A percentile compares a stretch with the other conserved stretches of the same genome.
These are phyloP conservation scores for Stagonosporopsis tanaceti DNA, from an alignment of 2,329 filamentous ascomycete species.

Conservation along the genomic window DNA sequence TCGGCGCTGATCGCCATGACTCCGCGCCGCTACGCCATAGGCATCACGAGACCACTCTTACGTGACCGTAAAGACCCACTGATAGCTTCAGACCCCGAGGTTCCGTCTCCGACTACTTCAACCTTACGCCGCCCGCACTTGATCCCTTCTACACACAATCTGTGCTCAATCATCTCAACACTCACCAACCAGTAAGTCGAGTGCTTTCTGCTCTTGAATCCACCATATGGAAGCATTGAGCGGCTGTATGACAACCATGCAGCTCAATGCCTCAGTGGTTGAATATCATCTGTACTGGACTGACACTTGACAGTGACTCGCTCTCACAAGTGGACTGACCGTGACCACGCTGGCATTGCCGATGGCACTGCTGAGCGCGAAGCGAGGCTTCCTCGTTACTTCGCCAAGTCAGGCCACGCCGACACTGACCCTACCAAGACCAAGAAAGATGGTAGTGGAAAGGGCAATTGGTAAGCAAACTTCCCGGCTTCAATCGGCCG, in stretches of 20 bases:
- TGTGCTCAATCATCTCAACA: conserved; percentile 23
- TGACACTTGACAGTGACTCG: conserved; percentile 78
- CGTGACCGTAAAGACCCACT: conserved; percentile 35
- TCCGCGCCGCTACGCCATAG: conserved; percentile 21
- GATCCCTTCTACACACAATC: conserved; percentile 27
- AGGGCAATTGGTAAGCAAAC: conserved; percentile 84
- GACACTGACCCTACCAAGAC: conserved; percentile 88
- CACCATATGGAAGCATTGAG: conserved; percentile 8
- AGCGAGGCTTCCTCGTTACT: conserved; percentile 87
- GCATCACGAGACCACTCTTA: conserved; percentile 44
- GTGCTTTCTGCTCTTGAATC: background rate
- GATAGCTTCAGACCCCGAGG: conserved; percentile 35
- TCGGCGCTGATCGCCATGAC: conserved; percentile 37
- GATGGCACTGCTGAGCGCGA: conserved; percentile 74
- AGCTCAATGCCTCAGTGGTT: background rate
- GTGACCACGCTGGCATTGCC: conserved; percentile 81
- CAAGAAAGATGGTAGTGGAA: conserved; percentile 95
- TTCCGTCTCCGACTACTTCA: conserved; percentile 41
- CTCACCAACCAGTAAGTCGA: conserved; percentile 43
- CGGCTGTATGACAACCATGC: background rate
- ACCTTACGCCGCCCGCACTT: conserved; percentile 30
- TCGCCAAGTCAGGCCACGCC: conserved; percentile 83
- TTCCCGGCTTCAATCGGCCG: background rate
- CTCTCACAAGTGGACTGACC: conserved; percentile 94
- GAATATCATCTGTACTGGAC: background rate